A percentile compares a stretch with the other conserved stretches of the same genome.
These are phyloP conservation scores for Nepenthes gracilis DNA, from an alignment of 148 eudicot genomes.

Conservation along the genomic window DNA sequence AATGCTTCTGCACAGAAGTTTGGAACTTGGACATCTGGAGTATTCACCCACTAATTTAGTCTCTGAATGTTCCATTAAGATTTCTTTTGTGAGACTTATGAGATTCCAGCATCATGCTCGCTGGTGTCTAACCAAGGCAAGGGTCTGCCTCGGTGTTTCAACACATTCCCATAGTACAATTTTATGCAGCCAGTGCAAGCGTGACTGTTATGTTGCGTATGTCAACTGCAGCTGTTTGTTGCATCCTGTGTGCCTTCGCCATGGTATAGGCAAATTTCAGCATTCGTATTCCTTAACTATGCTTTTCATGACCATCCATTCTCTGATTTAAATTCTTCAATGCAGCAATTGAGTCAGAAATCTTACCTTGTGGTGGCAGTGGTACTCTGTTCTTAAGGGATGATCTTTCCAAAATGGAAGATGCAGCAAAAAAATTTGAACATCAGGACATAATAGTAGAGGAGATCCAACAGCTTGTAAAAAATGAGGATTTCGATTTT, in stretches of 20 bases:
- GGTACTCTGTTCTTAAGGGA: constrained; percentile 48
- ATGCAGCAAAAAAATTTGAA: constrained; percentile 75
- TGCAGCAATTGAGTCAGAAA: constrained; percentile 40
- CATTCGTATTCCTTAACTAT: background rate
- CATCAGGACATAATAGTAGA: constrained; percentile 35
- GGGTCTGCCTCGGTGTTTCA: constrained; percentile 30
- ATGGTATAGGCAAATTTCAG: constrained; percentile 39
- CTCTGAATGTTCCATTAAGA: constrained; percentile 43
- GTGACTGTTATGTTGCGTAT: constrained; percentile 85
- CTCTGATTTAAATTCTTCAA: constrained; percentile 5
- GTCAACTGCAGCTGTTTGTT: constrained; percentile 66
- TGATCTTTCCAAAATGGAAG: constrained; percentile 62
- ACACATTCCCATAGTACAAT: constrained; percentile 54
- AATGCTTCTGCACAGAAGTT: constrained; percentile 40
- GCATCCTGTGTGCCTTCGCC: constrained; percentile 87
- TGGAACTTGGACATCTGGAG: constrained; percentile 33
- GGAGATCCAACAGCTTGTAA: constrained; percentile 30
- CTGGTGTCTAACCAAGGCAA: constrained; percentile 56
- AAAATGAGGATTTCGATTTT: constrained; percentile 35
- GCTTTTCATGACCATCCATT: background rate
- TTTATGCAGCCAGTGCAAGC: constrained; percentile 88
- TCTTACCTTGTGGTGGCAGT: constrained; percentile 62
- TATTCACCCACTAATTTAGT: constrained; percentile 26
- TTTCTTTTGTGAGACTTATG: constrained; percentile 63
- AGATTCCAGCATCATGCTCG: constrained; percentile 82